Conservation (phyloP, 176 grass and related monocot species). For the Phyllostachys edulis region DNA sequence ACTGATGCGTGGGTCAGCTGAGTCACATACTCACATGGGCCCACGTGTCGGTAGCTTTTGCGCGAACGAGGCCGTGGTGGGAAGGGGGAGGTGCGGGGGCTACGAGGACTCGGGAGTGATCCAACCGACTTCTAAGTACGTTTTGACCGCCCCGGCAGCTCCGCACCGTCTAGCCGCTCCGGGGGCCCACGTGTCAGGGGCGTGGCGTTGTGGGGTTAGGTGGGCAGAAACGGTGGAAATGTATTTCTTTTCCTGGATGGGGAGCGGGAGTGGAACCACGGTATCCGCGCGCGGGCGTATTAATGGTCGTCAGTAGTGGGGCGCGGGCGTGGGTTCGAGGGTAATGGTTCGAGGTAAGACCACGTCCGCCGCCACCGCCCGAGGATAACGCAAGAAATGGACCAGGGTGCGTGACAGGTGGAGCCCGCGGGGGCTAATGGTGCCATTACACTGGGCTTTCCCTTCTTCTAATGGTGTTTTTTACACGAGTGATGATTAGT, state of each 20-base stretch:
- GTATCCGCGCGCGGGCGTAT: too few relatives aligned
- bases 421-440: background rate
- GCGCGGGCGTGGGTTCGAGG: slow-evolving; percentile 19
- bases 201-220: accelerated
- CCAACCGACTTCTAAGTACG: slow-evolving; percentile 28
- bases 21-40: accelerated
- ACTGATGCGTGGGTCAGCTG: background rate
- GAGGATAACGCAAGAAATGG: slow-evolving; percentile 7
- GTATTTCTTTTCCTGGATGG: background rate
- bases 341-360: too few relatives aligned
- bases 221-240: background rate
- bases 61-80: too few relatives aligned
- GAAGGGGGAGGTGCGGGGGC: background rate
- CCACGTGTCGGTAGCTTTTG: background rate
- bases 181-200: background rate
- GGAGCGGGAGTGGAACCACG: background rate
- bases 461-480: background rate
- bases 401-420: background rate
- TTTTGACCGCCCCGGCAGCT: slow-evolving; percentile 9
- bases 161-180: background rate
- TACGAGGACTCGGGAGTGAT: background rate
- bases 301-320: background rate
- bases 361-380: slow-evolving; percentile 9
- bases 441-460: background rate
- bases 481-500: too few relatives aligned